Conservation (phyloP, 2,329 filamentous ascomycete genomes). For the Neonectria ditissima region DNA sequence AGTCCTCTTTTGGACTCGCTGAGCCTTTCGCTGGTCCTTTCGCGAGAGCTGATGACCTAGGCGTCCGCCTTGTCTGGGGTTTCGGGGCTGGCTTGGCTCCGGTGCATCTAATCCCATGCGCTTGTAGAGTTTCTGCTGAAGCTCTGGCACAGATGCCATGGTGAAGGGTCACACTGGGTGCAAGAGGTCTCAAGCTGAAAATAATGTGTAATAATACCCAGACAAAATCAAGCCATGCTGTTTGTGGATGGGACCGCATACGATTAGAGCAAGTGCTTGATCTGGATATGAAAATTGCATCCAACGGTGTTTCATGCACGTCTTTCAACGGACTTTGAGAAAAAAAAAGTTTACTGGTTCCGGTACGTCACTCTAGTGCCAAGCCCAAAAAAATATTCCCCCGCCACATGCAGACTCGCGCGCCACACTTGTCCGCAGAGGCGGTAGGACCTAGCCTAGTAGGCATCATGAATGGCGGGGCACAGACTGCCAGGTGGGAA, state of each 20-base stretch:
- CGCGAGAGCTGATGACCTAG: slow-evolving; percentile 50
- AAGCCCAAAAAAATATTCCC: neutral
- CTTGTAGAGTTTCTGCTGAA: slow-evolving; percentile 54
- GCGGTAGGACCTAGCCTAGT: neutral
- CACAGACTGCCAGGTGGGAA: slow-evolving; percentile 25
- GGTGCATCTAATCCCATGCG: slow-evolving; percentile 51
- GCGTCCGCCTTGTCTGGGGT: slow-evolving; percentile 28
- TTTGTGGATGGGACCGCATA: neutral
- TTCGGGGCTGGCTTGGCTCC: slow-evolving; percentile 31
- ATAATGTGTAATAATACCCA: neutral
- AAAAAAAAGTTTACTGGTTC: slow-evolving; percentile 13
- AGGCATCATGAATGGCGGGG: slow-evolving; percentile 38
- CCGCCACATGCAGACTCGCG: slow-evolving; percentile 19
- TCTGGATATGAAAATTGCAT: neutral
- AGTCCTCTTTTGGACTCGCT: slow-evolving; percentile 71
- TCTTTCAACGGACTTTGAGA: neutral
- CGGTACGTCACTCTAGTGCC: slow-evolving; percentile 16
- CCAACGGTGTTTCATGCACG: neutral
- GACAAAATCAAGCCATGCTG: neutral
- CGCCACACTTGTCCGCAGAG: slow-evolving; percentile 27
- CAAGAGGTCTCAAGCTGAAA: neutral
- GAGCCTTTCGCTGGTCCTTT: slow-evolving; percentile 76
- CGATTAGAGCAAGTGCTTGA: neutral
- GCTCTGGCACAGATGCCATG: slow-evolving; percentile 46
- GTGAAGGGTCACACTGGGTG: slow-evolving; percentile 1